Evolutionary conservation across 306 rosid species (phyloP).

Genomic region (Cicer pinnatifidum): DNA sequence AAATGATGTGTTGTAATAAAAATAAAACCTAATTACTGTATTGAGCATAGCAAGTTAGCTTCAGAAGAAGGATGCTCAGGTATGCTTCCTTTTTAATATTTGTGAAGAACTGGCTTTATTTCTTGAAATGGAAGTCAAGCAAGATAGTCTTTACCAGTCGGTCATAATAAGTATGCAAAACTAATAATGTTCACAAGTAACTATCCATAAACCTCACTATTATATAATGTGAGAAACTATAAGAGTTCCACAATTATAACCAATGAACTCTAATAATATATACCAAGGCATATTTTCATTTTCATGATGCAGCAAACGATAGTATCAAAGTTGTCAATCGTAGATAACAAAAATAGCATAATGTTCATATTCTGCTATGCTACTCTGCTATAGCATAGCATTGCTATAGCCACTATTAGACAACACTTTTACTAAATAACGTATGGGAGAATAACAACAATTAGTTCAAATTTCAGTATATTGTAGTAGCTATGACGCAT

Average conservation of each 20-base stretch:
- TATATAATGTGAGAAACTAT: background rate
- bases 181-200: slow-evolving; percentile 1
- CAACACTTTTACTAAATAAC: too few species aligned
- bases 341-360: too few species aligned
- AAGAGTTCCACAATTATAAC: background rate
- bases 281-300: background rate
- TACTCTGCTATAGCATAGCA: too few species aligned
- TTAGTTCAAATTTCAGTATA: too few species aligned
- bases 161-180: background rate
- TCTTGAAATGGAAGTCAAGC: background rate
- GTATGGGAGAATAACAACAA: too few species aligned
- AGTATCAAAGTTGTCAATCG: background rate
- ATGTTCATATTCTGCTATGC: too few species aligned
- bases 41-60: slow-evolving; percentile 26
- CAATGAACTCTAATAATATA: slow-evolving; percentile 7
- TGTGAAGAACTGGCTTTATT: background rate
- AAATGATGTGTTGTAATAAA: slow-evolving; percentile 29
- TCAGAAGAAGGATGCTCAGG: background rate
- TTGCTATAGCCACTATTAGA: too few species aligned
- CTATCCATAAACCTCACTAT: background rate
- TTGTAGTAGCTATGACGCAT: too few species aligned
- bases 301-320: background rate
- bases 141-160: background rate
- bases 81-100: slow-evolving; percentile 2
- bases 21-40: slow-evolving; percentile 9